Percentiles rank a stretch among this genome's conserved stretches.
phyloP scores from a whole-genome alignment of 371 early-diverging fungal genomes.

The Globomyces sp. region DNA sequence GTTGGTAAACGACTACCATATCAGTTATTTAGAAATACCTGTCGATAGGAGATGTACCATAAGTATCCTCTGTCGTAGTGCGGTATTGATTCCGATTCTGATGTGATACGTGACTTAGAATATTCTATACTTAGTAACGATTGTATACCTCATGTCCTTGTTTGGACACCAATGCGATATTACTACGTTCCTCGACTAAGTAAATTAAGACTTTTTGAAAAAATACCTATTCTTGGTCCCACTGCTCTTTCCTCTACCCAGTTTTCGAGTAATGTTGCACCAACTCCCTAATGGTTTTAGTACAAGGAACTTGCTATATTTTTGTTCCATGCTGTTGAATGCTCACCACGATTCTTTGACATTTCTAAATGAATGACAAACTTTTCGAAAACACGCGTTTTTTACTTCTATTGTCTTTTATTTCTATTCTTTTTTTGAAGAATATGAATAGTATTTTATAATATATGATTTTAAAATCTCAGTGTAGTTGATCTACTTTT shows the following conservation, averaged over 20 bases:
- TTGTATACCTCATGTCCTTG: slow-evolving; percentile 32
- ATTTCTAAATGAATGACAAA: neutral
- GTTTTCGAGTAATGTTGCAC: slow-evolving; percentile 48
- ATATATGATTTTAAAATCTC: no score
- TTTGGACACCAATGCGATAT: slow-evolving; percentile 26
- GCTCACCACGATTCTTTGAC: neutral
- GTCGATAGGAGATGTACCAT: neutral
- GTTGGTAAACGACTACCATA: neutral
- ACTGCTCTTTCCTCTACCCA: slow-evolving; percentile 56
- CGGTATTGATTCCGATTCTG: neutral
- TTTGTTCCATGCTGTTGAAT: slow-evolving; percentile 42
- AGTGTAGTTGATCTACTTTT: no score
- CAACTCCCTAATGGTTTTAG: slow-evolving; percentile 39
- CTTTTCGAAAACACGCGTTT: no score
- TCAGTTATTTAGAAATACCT: no score
- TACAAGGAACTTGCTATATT: no score
- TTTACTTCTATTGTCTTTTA: no score
- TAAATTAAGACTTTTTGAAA: no score
- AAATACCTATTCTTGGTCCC: slow-evolving; percentile 19
- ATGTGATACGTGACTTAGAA: slow-evolving; percentile 2
- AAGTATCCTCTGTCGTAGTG: neutral
- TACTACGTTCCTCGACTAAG: slow-evolving; percentile 19
- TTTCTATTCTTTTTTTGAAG: no score
- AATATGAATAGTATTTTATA: no score
- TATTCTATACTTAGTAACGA: neutral